phyloP scores from a whole-genome alignment of 2,329 filamentous ascomycete species.

The Aspergillus brasiliensis region DNA sequence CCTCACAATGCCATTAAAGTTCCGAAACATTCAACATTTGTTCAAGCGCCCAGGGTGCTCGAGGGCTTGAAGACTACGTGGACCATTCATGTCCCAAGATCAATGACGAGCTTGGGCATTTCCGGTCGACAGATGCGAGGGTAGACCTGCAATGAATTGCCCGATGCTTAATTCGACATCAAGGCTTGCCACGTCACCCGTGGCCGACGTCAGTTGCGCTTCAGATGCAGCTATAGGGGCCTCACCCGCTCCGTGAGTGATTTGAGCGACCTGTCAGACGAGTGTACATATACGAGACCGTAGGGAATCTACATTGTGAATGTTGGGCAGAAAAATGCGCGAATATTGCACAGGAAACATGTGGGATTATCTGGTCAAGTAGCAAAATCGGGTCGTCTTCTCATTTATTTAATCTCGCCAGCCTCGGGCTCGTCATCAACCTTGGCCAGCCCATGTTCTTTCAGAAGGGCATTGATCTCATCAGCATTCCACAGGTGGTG shows the following conservation, averaged over 20 bases:
- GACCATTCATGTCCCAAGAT: constrained; percentile 25
- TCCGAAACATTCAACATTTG: constrained; percentile 8
- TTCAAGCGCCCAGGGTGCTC: constrained; percentile 15
- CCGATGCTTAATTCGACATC: constrained; percentile 23
- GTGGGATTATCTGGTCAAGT: constrained; percentile 33
- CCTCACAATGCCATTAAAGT: neutral
- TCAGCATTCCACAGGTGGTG: constrained; percentile 96
- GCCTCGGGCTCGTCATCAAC: constrained; percentile 68
- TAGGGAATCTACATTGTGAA: constrained; percentile 15
- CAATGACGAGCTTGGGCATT: constrained; percentile 22
- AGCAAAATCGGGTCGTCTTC: constrained; percentile 26
- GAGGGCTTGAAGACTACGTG: constrained; percentile 30
- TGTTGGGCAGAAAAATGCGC: neutral
- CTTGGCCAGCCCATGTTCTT: constrained; percentile 94
- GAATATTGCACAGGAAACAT: constrained; percentile 15
- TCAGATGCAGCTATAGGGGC: constrained; percentile 20
- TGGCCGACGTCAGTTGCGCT: constrained; percentile 30
- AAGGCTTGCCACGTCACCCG: constrained; percentile 38
- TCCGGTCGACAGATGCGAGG: constrained; percentile 18
- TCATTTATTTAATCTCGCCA: constrained; percentile 46
- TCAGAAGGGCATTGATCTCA: constrained; percentile 90
- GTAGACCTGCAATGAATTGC: constrained; percentile 25
- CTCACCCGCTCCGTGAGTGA: constrained; percentile 8
- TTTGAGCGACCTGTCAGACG: neutral
- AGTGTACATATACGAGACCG: constrained; percentile 5